These are phyloP conservation scores for Pyropia haitanensis DNA, from an alignment of 23 red algal genomes.

Conservation along the genomic window DNA sequence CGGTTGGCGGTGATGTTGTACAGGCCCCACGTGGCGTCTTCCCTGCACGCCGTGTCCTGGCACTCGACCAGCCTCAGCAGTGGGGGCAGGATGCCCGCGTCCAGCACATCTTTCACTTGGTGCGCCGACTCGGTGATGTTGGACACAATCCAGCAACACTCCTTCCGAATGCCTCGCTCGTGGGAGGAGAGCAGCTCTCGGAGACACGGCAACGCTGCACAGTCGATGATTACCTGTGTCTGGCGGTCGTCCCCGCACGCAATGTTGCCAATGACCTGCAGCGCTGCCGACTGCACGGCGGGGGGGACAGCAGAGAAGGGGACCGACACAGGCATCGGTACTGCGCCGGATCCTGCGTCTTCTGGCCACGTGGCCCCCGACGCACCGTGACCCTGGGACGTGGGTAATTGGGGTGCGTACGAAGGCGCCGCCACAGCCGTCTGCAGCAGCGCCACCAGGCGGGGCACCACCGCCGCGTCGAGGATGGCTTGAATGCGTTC, in stretches of 20 bases:
- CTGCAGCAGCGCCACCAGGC: slow-evolving; percentile 56
- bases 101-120: slow-evolving; percentile 89
- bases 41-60: slow-evolving; percentile 71
- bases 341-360: neutral
- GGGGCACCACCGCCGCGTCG: slow-evolving; percentile 85
- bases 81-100: slow-evolving; percentile 80
- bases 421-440: slow-evolving; percentile 18
- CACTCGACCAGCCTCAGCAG: slow-evolving; percentile 63
- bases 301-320: slow-evolving; percentile 23
- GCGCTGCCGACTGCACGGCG: slow-evolving; percentile 61
- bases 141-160: slow-evolving; percentile 95
- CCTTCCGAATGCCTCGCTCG: slow-evolving; percentile 85
- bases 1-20: slow-evolving; percentile 85
- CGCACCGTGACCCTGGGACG: too few species aligned
- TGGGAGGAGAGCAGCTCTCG: slow-evolving; percentile 58
- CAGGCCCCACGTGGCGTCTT: slow-evolving; percentile 94
- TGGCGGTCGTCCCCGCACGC: slow-evolving; percentile 97
- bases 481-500: slow-evolving; percentile 93
- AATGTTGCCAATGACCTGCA: slow-evolving; percentile 96
- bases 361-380: too few species aligned
- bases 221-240: slow-evolving; percentile 98
- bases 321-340: slow-evolving; percentile 11
- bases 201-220: slow-evolving; percentile 79
- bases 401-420: too few species aligned
- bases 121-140: slow-evolving; percentile 99